phyloP scores from a whole-genome alignment of 208 protist genomes.

The Leishmania arabica region DNA sequence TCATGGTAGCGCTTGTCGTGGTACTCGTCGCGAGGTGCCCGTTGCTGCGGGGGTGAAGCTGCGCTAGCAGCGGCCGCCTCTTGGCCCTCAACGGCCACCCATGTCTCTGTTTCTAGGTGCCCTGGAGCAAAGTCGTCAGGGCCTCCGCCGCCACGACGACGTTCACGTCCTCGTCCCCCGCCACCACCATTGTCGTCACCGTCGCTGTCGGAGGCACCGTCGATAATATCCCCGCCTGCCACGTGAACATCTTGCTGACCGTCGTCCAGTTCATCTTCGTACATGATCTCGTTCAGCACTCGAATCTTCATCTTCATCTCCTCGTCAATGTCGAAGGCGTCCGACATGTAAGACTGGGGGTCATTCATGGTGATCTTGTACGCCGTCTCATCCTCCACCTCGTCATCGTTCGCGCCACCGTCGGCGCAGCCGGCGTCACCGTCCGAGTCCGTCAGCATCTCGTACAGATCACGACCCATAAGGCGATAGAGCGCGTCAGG shows the following conservation, averaged over 20 bases:
- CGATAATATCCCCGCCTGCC: constrained; percentile 31
- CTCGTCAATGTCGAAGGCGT: constrained; percentile 77
- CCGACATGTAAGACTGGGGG: constrained; percentile 29
- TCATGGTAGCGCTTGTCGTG: constrained; percentile 78
- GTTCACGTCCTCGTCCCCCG: constrained; percentile 9
- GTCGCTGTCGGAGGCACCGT: constrained; percentile 27
- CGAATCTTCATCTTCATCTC: constrained; percentile 81
- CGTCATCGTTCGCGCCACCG: constrained; percentile 11
- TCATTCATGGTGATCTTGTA: constrained; percentile 30
- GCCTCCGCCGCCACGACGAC: neutral
- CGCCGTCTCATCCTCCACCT: constrained; percentile 18
- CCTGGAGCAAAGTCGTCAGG: neutral
- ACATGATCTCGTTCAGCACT: constrained; percentile 86
- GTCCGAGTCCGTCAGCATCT: constrained; percentile 46
- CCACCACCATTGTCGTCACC: neutral
- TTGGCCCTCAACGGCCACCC: neutral
- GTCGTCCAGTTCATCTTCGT: constrained; percentile 91
- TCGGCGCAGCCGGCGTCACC: constrained; percentile 39
- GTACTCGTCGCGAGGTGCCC: constrained; percentile 59
- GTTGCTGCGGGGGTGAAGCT: neutral
- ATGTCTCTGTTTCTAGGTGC: neutral
- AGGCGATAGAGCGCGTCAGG: constrained; percentile 39
- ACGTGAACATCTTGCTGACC: constrained; percentile 51
- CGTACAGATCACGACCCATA: constrained; percentile 53
- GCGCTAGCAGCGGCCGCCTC: neutral